A percentile compares a stretch with the other conserved stretches of the same genome.
Evolutionary conservation across 148 eudicot genomes (phyloP).

Genomic region (Amaranthus cruentus): DNA sequence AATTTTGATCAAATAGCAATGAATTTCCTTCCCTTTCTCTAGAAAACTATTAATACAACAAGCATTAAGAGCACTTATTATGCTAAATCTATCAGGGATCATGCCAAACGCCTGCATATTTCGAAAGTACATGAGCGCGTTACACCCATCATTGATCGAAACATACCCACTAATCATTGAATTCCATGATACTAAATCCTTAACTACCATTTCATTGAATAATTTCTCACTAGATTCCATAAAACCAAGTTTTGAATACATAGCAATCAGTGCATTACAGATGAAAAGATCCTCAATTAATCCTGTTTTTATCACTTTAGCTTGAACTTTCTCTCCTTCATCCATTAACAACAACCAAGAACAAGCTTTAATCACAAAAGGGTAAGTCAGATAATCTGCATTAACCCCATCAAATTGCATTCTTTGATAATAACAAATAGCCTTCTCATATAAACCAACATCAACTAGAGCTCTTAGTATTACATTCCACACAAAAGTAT

Average conservation of each 20-base stretch:
- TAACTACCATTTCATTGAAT: slow-evolving; percentile 42
- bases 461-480: slow-evolving; percentile 52
- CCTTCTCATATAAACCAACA: slow-evolving; percentile 38
- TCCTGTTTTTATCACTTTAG: slow-evolving; percentile 53
- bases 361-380: slow-evolving; percentile 74
- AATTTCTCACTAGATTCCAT: slow-evolving; percentile 42
- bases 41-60: slow-evolving; percentile 41
- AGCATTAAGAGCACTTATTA: slow-evolving; percentile 51
- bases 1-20: slow-evolving; percentile 43
- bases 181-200: slow-evolving; percentile 79
- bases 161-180: slow-evolving; percentile 68
- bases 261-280: slow-evolving; percentile 51
- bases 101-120: slow-evolving; percentile 40
- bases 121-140: slow-evolving; percentile 35
- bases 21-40: slow-evolving; percentile 58
- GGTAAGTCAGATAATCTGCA: slow-evolving; percentile 64
- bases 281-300: slow-evolving; percentile 43
- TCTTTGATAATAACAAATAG: slow-evolving; percentile 37
- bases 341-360: slow-evolving; percentile 34
- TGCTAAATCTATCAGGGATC: slow-evolving; percentile 51
- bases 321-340: slow-evolving; percentile 53
- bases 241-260: slow-evolving; percentile 61
- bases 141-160: slow-evolving; percentile 43
- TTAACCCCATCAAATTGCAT: slow-evolving; percentile 49
- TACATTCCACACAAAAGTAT: slow-evolving; percentile 62